A percentile compares a stretch with the other conserved stretches of the same genome.
Evolutionary conservation across 495 filamentous ascomycete genomes (phyloP).

Genomic region (Hypoxylon lenormandii): DNA sequence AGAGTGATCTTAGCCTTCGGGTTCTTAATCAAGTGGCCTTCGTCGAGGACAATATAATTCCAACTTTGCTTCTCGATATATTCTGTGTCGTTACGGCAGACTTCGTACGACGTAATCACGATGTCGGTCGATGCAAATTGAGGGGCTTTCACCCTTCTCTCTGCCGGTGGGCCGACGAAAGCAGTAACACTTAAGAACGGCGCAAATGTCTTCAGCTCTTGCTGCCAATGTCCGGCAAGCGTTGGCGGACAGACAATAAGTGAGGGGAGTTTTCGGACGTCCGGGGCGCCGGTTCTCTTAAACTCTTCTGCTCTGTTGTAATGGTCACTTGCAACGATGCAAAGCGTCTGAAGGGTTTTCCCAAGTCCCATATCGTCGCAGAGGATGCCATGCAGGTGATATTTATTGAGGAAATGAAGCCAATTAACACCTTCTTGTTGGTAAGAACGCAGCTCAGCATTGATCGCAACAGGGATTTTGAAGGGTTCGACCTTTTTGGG

Average conservation of each 20-base stretch:
- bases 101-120: constrained; percentile 96
- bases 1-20: constrained; percentile 91
- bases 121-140: constrained; percentile 82
- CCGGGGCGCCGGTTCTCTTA: constrained; percentile 77
- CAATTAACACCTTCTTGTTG: constrained; percentile 99
- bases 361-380: constrained; percentile 99
- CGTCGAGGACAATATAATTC: constrained; percentile 98
- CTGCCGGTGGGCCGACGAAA: constrained; percentile 87
- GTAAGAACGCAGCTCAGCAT: constrained; percentile 93
- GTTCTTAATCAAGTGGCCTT: constrained; percentile 98
- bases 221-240: constrained; percentile 98
- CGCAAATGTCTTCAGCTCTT: constrained; percentile 93
- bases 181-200: constrained; percentile 89
- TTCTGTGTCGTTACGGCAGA: constrained; percentile 92
- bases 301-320: constrained; percentile 92
- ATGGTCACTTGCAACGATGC: constrained; percentile 97
- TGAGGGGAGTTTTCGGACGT: constrained; percentile 84
- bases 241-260: constrained; percentile 96
- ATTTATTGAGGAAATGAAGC: constrained; percentile 97
- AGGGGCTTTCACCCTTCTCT: constrained; percentile 75
- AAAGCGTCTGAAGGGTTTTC: constrained; percentile 96
- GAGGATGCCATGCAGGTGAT: constrained; percentile 96
- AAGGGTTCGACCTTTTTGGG: constrained; percentile 95
- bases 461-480: constrained; percentile 92
- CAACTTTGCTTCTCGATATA: constrained; percentile 83